A percentile compares a stretch with the other conserved stretches of the same genome.
phyloP scores from a whole-genome alignment of 2,329 filamentous ascomycete species.

The Stachybotrys elegans region DNA sequence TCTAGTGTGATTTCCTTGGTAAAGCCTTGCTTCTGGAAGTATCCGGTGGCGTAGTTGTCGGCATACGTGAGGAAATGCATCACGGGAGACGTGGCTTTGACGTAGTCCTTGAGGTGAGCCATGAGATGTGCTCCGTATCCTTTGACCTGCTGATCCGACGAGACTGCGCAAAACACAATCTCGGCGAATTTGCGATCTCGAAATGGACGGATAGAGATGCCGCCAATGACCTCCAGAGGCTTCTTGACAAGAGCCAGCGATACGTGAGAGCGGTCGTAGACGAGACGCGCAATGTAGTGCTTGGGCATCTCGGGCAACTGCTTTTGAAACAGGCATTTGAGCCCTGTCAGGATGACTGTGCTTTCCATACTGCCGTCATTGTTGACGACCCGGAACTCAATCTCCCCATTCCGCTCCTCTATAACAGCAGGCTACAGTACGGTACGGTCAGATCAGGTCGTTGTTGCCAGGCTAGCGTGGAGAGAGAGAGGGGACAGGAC shows the following conservation, averaged over 20 bases:
- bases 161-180: conserved; percentile 92
- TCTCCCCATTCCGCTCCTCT: conserved; percentile 82
- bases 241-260: conserved; percentile 93
- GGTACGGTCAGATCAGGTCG: background rate
- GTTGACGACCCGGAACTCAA: conserved; percentile 90
- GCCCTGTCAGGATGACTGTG: conserved; percentile 82
- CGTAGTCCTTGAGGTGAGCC: conserved; percentile 90
- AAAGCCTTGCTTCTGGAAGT: conserved; percentile 95
- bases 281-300: conserved; percentile 87
- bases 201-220: conserved; percentile 87
- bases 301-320: conserved; percentile 95
- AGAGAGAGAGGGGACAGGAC: no score
- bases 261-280: conserved; percentile 87
- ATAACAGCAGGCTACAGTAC: conserved; percentile 67
- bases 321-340: conserved; percentile 94
- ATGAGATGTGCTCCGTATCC: conserved; percentile 91
- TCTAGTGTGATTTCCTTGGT: conserved; percentile 91
- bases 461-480: background rate
- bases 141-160: conserved; percentile 90
- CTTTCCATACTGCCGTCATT: conserved; percentile 79
- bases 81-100: conserved; percentile 84
- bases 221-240: conserved; percentile 79
- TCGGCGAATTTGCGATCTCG: conserved; percentile 82
- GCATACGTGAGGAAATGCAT: conserved; percentile 96
- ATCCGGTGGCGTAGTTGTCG: conserved; percentile 94